phyloP scores from a whole-genome alignment of 192 early-diverging fungal genomes.

The Coemansia reversa region DNA sequence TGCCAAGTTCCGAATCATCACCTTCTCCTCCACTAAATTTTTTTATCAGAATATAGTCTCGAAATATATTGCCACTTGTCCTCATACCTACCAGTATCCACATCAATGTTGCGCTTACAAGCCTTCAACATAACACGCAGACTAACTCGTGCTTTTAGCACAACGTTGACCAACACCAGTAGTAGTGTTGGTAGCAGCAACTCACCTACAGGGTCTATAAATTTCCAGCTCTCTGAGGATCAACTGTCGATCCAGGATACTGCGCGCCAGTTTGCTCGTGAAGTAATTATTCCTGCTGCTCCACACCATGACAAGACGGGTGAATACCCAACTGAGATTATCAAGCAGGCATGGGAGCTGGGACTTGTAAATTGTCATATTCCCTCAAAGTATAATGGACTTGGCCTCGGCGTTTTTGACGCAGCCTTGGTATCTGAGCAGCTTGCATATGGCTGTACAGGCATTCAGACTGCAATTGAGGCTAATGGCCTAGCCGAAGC shows the following conservation, averaged over 20 bases:
- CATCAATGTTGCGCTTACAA: constrained; percentile 41
- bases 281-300: constrained; percentile 88
- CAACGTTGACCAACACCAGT: constrained; percentile 1
- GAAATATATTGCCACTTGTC: not conserved
- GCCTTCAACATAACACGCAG: constrained; percentile 21
- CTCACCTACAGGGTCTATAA: constrained; percentile 19
- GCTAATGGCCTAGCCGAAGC: constrained; percentile 95
- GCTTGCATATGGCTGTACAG: constrained; percentile 89
- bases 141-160: constrained; percentile 42
- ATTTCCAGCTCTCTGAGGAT: constrained; percentile 78
- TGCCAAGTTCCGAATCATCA: not conserved
- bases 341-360: constrained; percentile 90
- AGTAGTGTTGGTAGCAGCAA: constrained; percentile 16
- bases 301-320: constrained; percentile 93
- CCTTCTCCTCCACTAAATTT: not conserved
- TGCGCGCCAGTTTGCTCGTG: constrained; percentile 83
- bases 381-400: constrained; percentile 79
- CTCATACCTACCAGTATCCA: not conserved
- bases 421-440: constrained; percentile 87
- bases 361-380: constrained; percentile 92
- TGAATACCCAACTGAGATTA: constrained; percentile 83
- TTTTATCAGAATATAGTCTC: not conserved
- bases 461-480: constrained; percentile 96
- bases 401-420: constrained; percentile 86
- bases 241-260: constrained; percentile 86